phyloP scores from a whole-genome alignment of 495 filamentous ascomycete species.

The Annulohypoxylon moriforme region DNA sequence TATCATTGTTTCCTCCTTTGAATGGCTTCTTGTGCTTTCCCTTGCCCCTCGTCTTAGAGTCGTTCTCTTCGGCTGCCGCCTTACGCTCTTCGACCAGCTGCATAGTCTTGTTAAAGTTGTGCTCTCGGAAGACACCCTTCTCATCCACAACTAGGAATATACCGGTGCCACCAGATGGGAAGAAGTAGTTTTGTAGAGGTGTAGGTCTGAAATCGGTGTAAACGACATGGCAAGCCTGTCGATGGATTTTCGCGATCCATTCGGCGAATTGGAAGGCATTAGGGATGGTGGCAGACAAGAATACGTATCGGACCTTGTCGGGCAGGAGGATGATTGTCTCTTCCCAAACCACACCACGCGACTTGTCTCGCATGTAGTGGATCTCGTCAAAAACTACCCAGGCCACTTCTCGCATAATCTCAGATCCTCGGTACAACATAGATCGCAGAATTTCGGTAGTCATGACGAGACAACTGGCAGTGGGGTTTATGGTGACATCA shows the following conservation, averaged over 20 bases:
- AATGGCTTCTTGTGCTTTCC: conserved; percentile 92
- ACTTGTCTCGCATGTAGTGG: conserved; percentile 96
- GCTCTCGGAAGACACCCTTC: conserved; percentile 92
- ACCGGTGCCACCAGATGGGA: conserved; percentile 91
- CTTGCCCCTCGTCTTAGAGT: conserved; percentile 81
- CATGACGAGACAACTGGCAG: conserved; percentile 98
- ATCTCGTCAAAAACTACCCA: conserved; percentile 99
- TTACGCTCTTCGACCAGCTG: conserved; percentile 85
- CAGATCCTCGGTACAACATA: conserved; percentile 97
- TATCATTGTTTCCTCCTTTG: conserved; percentile 75
- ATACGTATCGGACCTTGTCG: conserved; percentile 98
- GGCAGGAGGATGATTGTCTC: conserved; percentile 97
- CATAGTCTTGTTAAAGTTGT: conserved; percentile 98
- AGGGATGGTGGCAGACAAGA: conserved; percentile 97
- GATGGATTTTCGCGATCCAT: conserved; percentile 97
- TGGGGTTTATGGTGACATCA: conserved; percentile 98
- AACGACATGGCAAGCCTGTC: conserved; percentile 96
- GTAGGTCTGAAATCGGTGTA: conserved; percentile 98
- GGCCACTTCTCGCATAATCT: conserved; percentile 98
- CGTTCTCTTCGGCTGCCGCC: conserved; percentile 79
- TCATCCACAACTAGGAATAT: conserved; percentile 97
- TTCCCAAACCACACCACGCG: conserved; percentile 97
- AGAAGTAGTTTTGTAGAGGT: conserved; percentile 96
- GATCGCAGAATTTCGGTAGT: conserved; percentile 99
- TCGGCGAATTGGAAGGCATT: conserved; percentile 99